phyloP scores from a whole-genome alignment of 2,329 filamentous ascomycete genomes.

The Colletotrichum musae region DNA sequence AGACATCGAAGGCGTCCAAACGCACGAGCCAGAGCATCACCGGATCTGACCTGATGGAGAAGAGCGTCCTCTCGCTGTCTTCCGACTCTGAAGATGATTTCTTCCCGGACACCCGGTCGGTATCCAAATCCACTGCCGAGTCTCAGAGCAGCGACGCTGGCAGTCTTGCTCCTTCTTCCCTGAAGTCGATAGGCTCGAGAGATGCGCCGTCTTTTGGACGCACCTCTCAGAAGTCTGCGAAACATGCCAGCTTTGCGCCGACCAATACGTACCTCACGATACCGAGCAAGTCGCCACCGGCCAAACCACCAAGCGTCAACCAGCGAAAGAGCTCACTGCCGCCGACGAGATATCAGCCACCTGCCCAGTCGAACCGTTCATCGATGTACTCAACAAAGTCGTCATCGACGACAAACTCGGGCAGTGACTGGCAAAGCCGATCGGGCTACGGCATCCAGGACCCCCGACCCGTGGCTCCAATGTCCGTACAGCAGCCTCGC shows the following conservation, averaged over 20 bases:
- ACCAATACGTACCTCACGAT: slow-evolving; percentile 61
- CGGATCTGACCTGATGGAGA: slow-evolving; percentile 67
- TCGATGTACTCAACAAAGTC: slow-evolving; percentile 56
- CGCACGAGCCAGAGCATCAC: slow-evolving; percentile 63
- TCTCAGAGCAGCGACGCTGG: slow-evolving; percentile 37
- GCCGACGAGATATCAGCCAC: slow-evolving; percentile 38
- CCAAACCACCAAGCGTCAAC: slow-evolving; percentile 42
- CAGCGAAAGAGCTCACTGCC: slow-evolving; percentile 50
- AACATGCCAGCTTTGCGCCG: slow-evolving; percentile 57
- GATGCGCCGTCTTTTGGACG: slow-evolving; percentile 45
- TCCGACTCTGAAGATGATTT: slow-evolving; percentile 70
- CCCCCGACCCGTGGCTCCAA: slow-evolving; percentile 56
- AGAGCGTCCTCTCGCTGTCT: slow-evolving; percentile 70
- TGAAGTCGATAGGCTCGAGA: slow-evolving; percentile 38
- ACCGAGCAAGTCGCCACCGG: slow-evolving; percentile 48
- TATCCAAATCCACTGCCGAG: slow-evolving; percentile 46
- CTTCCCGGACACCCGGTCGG: slow-evolving; percentile 46
- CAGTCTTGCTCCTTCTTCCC: slow-evolving; percentile 28
- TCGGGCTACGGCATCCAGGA: slow-evolving; percentile 54
- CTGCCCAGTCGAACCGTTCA: slow-evolving; percentile 39
- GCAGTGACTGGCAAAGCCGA: slow-evolving; percentile 50
- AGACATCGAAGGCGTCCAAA: slow-evolving; percentile 67
- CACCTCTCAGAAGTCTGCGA: slow-evolving; percentile 52
- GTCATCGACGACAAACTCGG: slow-evolving; percentile 53
- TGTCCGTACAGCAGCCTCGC: slow-evolving; percentile 44